Percentiles rank a stretch among this genome's conserved stretches.
Evolutionary conservation across 83 land plant genomes (phyloP).

Genomic region (Thuja plicata): DNA sequence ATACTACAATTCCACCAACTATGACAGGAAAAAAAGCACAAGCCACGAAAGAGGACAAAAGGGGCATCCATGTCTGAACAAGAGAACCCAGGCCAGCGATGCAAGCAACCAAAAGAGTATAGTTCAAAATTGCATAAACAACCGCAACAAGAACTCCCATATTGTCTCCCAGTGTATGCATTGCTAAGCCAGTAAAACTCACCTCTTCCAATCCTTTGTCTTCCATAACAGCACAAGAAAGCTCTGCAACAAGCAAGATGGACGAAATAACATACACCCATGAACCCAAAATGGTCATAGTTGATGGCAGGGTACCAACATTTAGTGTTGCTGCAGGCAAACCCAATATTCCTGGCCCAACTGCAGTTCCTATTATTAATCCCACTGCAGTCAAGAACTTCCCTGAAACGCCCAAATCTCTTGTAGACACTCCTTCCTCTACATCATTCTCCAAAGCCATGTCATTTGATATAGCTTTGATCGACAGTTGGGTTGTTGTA

Average conservation of each 20-base stretch:
- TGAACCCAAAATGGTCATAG: conserved; percentile 43
- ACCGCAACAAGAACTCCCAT: conserved; percentile 53
- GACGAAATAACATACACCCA: conserved; percentile 78
- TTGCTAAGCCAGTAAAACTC: conserved; percentile 70
- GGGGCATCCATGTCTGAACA: conserved; percentile 33
- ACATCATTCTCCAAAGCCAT: not conserved
- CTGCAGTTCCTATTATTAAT: conserved; percentile 50
- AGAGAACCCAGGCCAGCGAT: conserved; percentile 29
- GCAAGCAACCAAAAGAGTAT: too few relatives aligned
- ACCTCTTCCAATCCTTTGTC: too few relatives aligned
- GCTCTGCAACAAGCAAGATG: conserved; percentile 21
- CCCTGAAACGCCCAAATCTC: conserved; percentile 19
- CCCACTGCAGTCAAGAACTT: conserved; percentile 62
- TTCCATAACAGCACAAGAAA: too few relatives aligned
- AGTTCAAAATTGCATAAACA: too few relatives aligned
- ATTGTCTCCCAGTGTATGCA: conserved; percentile 36
- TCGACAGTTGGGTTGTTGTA: not conserved
- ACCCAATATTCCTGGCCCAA: conserved; percentile 27
- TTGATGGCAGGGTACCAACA: conserved; percentile 64
- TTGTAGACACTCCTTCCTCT: not conserved
- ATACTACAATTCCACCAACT: conserved; percentile 32
- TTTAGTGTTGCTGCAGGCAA: conserved; percentile 64
- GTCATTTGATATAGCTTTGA: not conserved
- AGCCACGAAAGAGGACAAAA: conserved; percentile 28
- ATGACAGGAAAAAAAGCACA: conserved; percentile 32